These are phyloP conservation scores for Gremmenia infestans DNA, from an alignment of 2,329 filamentous ascomycete species.

Conservation along the genomic window DNA sequence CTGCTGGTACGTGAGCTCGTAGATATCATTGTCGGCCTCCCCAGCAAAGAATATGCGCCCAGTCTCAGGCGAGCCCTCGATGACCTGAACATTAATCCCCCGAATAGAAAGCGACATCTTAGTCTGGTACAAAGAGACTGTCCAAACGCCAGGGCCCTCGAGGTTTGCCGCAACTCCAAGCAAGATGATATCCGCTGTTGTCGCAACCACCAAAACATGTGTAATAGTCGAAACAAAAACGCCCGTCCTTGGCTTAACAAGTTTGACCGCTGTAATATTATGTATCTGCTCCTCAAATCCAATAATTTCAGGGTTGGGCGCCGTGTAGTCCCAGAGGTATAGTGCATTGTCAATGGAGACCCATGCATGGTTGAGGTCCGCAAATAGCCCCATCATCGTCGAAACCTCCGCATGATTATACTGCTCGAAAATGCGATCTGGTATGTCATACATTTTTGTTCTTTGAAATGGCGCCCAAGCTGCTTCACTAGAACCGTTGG, in stretches of 20 bases:
- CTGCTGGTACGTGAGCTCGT: conserved; percentile 93
- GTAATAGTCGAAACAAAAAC: conserved; percentile 86
- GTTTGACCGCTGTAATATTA: conserved; percentile 84
- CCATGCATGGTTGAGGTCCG: conserved; percentile 92
- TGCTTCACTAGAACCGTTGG: conserved; percentile 48
- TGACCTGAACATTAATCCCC: conserved; percentile 70
- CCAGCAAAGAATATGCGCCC: conserved; percentile 94
- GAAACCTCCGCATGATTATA: conserved; percentile 83
- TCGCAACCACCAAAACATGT: conserved; percentile 85
- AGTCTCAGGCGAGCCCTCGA: conserved; percentile 69
- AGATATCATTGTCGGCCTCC: conserved; percentile 74
- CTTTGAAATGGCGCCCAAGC: conserved; percentile 89
- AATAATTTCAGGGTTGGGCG: conserved; percentile 84
- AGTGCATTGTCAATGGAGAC: conserved; percentile 92
- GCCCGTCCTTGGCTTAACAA: conserved; percentile 76
- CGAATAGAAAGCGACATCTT: conserved; percentile 75
- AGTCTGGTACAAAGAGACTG: conserved; percentile 80
- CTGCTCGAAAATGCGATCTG: conserved; percentile 86
- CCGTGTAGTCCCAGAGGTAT: conserved; percentile 96
- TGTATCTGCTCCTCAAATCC: conserved; percentile 87
- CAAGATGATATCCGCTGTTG: conserved; percentile 75
- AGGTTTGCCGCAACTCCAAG: conserved; percentile 73
- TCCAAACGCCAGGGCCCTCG: conserved; percentile 63
- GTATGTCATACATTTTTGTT: conserved; percentile 80
- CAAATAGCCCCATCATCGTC: conserved; percentile 93